A percentile compares a stretch with the other conserved stretches of the same genome.
phyloP scores from a whole-genome alignment of 192 early-diverging fungal species.

The Phlyctochytrium bullatum region DNA sequence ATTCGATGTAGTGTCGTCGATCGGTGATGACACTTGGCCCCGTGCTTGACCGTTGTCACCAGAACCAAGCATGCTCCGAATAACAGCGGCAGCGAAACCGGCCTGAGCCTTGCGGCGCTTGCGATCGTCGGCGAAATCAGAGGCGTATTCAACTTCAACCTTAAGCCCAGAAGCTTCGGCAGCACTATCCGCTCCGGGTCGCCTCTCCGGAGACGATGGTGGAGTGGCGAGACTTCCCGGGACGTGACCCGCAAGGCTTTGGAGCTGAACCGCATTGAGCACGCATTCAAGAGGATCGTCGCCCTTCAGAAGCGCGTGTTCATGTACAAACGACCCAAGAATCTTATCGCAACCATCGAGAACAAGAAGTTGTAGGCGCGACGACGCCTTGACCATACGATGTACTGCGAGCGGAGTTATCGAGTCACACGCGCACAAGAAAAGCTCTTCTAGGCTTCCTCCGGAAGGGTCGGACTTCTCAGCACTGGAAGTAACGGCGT shows the following conservation, averaged over 20 bases:
- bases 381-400: conserved; percentile 30
- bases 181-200: too few species aligned
- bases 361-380: conserved; percentile 39
- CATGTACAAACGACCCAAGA: conserved; percentile 35
- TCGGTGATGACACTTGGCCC: conserved; percentile 7
- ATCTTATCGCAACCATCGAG: conserved; percentile 51
- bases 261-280: conserved; percentile 22
- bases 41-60: conserved; percentile 11
- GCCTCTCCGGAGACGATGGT: conserved; percentile 23
- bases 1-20: conserved; percentile 8
- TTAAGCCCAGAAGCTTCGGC: conserved; percentile 20
- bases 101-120: conserved; percentile 14
- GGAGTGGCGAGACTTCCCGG: conserved; percentile 6
- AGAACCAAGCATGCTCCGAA: conserved; percentile 1
- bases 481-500: conserved; percentile 37
- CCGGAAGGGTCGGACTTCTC: not conserved
- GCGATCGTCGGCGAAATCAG: conserved; percentile 5
- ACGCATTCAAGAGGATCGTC: conserved; percentile 43
- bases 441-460: conserved; percentile 32
- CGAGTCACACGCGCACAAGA: conserved; percentile 42
- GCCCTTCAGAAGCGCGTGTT: conserved; percentile 24
- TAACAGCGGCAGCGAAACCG: conserved; percentile 15
- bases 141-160: conserved; percentile 24
- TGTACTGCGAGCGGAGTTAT: conserved; percentile 38
- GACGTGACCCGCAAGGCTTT: not conserved